Evolutionary conservation across 148 eudicot genomes (phyloP).

Genomic region (Selenicereus undatus): DNA sequence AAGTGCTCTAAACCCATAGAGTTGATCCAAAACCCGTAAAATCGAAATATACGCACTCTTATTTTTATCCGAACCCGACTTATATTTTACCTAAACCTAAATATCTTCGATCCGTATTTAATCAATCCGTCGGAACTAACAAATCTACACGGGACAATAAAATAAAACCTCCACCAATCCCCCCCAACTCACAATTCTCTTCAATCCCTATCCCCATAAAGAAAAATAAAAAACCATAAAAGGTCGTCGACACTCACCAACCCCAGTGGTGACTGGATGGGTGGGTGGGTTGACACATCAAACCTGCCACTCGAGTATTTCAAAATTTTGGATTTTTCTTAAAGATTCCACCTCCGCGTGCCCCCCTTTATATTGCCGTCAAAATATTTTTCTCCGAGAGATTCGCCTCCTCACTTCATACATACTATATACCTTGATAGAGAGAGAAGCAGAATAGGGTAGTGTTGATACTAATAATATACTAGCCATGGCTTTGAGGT

Average conservation of each 20-base stretch:
- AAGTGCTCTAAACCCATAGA: no score
- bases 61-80: no score
- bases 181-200: neutral
- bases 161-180: conserved; percentile 18
- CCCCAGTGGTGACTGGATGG: neutral
- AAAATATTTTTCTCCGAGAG: neutral
- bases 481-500: conserved; percentile 43
- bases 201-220: neutral
- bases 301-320: conserved; percentile 9
- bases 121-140: no score
- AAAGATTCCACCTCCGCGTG: neutral
- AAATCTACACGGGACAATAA: no score
- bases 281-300: conserved; percentile 23
- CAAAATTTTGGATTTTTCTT: neutral
- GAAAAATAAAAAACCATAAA: neutral
- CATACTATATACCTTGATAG: neutral
- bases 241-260: conserved; percentile 12
- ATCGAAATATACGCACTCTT: no score
- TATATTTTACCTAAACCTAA: no score
- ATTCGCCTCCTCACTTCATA: conserved; percentile 3
- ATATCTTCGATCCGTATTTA: no score
- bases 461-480: neutral
- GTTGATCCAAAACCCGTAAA: no score
- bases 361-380: neutral
- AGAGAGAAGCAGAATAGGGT: neutral